These are phyloP conservation scores for Chimonanthus praecox DNA, from an alignment of 164 flowering plant genomes.

Conservation along the genomic window DNA sequence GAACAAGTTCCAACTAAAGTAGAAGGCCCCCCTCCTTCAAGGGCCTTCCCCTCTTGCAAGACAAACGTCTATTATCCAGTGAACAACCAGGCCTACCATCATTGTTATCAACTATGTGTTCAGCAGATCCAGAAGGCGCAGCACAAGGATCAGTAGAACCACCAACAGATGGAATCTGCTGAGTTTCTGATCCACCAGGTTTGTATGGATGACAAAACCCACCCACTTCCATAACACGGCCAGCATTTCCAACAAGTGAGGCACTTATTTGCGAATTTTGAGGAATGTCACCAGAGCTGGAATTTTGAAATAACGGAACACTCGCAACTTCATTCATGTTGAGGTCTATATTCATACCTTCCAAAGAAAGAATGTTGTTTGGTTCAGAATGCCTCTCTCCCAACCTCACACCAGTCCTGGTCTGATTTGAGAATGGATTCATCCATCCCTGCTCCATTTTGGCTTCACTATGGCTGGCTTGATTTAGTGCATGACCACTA, in stretches of 20 bases:
- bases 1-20: slow-evolving; percentile 39
- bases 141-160: slow-evolving; percentile 39
- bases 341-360: slow-evolving; percentile 24
- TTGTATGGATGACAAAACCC: slow-evolving; percentile 23
- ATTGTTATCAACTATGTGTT: slow-evolving; percentile 33
- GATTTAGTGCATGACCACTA: slow-evolving; percentile 24
- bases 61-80: slow-evolving; percentile 47
- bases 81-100: slow-evolving; percentile 49
- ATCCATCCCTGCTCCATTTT: slow-evolving; percentile 52
- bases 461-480: slow-evolving; percentile 31
- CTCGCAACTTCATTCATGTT: slow-evolving; percentile 17
- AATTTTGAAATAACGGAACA: slow-evolving; percentile 17
- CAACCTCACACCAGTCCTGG: slow-evolving; percentile 28
- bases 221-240: slow-evolving; percentile 23
- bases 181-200: slow-evolving; percentile 28
- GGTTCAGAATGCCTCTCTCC: slow-evolving; percentile 32
- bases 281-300: slow-evolving; percentile 2
- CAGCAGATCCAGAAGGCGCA: slow-evolving; percentile 32
- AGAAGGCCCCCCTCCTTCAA: slow-evolving; percentile 56
- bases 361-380: slow-evolving; percentile 22
- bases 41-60: slow-evolving; percentile 73
- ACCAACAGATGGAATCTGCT: slow-evolving; percentile 24
- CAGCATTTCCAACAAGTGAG: slow-evolving; percentile 29
- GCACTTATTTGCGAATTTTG: slow-evolving; percentile 33
- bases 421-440: slow-evolving; percentile 23